Percentiles rank a stretch among this genome's conserved stretches.
phyloP scores from a whole-genome alignment of 768 basidiomycete species.

The Mycena kentingensis region DNA sequence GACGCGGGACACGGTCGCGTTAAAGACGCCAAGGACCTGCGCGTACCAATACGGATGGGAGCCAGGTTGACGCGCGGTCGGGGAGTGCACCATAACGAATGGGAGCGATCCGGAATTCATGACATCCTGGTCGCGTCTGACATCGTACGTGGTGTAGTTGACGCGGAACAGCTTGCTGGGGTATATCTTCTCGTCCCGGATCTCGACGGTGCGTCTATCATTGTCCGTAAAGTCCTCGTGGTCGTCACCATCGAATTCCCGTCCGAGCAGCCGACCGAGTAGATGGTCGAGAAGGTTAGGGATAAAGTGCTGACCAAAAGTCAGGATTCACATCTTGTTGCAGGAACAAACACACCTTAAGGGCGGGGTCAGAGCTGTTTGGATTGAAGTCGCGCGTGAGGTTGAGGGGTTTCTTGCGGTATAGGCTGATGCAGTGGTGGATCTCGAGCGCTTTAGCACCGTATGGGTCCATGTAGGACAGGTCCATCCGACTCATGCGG shows the following conservation, averaged over 20 bases:
- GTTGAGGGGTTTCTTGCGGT: constrained; percentile 22
- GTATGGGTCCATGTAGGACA: constrained; percentile 1
- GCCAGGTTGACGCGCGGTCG: constrained; percentile 10
- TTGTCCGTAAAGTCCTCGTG: constrained; percentile 25
- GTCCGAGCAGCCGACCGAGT: constrained; percentile 29
- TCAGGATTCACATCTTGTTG: background rate
- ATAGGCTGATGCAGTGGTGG: constrained; percentile 25
- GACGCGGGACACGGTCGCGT: constrained; percentile 20
- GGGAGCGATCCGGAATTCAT: constrained; percentile 30
- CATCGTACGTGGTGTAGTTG: constrained; percentile 45
- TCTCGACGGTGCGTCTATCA: constrained; percentile 12
- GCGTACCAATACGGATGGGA: constrained; percentile 29
- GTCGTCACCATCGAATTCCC: constrained; percentile 32
- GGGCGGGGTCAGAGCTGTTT: constrained; percentile 18
- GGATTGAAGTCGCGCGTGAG: constrained; percentile 10
- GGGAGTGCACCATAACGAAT: constrained; percentile 28
- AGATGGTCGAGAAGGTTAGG: constrained; percentile 38
- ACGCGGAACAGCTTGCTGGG: constrained; percentile 29
- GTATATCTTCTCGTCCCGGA: constrained; percentile 26
- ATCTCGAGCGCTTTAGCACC: constrained; percentile 3
- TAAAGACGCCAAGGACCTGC: constrained; percentile 27
- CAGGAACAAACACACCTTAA: constrained; percentile 17
- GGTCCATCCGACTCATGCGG: constrained; percentile 3
- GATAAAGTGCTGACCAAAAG: constrained; percentile 26
- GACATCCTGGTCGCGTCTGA: constrained; percentile 35